These are phyloP conservation scores for Nitzschia putrida DNA, from an alignment of 108 stramenopile genomes.

Conservation along the genomic window DNA sequence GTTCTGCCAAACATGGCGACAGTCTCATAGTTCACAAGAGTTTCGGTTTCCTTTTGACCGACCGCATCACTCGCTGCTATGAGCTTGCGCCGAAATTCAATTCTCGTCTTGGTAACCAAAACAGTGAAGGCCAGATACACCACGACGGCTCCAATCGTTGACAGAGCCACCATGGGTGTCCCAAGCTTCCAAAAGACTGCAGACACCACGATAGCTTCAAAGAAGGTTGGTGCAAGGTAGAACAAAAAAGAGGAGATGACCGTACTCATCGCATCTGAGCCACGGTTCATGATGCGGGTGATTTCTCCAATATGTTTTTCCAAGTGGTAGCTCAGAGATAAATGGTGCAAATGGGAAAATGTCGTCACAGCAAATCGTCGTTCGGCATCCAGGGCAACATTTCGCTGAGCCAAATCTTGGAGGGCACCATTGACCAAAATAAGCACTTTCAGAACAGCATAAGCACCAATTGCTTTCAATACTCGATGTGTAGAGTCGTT, in stretches of 20 bases:
- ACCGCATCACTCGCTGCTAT: background rate
- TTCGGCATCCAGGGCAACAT: constrained; percentile 1
- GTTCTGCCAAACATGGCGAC: constrained; percentile 1
- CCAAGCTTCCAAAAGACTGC: background rate
- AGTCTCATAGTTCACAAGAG: constrained; percentile 2
- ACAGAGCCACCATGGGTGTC: background rate
- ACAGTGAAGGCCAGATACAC: background rate
- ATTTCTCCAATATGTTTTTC: constrained; percentile 1
- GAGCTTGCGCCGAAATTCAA: background rate
- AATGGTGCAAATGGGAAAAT: background rate
- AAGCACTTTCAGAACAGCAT: background rate
- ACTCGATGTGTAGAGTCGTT: background rate
- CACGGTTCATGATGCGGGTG: background rate
- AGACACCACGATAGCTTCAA: background rate
- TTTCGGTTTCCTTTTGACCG: background rate
- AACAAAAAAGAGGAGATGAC: background rate
- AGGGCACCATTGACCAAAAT: background rate
- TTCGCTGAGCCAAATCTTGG: background rate
- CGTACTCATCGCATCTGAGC: background rate
- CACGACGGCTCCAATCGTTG: background rate
- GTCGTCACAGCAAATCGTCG: background rate
- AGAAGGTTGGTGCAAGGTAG: background rate
- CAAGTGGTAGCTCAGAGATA: background rate
- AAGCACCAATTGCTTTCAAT: background rate
- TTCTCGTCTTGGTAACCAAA: background rate